phyloP scores from a whole-genome alignment of 2,329 filamentous ascomycete species.

The Colletotrichum tabaci region DNA sequence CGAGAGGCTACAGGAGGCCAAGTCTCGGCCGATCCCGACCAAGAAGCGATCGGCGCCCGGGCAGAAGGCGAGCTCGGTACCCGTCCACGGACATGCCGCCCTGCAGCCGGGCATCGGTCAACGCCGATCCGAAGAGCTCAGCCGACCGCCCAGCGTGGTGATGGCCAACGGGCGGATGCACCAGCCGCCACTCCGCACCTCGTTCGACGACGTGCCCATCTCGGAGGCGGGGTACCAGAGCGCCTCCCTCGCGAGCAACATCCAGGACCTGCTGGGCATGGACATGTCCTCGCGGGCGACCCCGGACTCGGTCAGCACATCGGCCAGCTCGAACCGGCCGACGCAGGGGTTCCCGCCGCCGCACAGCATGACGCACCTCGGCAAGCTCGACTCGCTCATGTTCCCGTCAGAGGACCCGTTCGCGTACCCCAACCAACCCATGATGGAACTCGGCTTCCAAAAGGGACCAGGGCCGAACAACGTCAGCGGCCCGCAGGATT shows the following conservation, averaged over 20 bases:
- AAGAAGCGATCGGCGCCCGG: constrained; percentile 72
- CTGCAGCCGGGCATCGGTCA: constrained; percentile 52
- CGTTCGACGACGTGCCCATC: constrained; percentile 53
- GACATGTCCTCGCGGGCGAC: constrained; percentile 61
- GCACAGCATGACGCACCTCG: constrained; percentile 64
- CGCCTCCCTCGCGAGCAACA: constrained; percentile 55
- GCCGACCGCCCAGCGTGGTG: constrained; percentile 49
- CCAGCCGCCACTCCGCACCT: constrained; percentile 46
- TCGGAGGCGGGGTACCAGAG: constrained; percentile 53
- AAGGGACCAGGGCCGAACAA: constrained; percentile 51
- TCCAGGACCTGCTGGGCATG: constrained; percentile 62
- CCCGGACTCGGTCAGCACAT: constrained; percentile 60
- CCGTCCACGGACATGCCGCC: constrained; percentile 49
- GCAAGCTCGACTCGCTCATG: constrained; percentile 84
- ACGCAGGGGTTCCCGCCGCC: constrained; percentile 47
- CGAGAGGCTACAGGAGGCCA: constrained; percentile 73
- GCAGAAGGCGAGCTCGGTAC: constrained; percentile 51
- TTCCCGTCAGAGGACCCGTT: constrained; percentile 85
- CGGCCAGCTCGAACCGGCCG: constrained; percentile 54
- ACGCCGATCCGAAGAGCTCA: constrained; percentile 53
- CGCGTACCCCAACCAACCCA: constrained; percentile 83
- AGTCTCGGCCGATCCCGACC: constrained; percentile 56
- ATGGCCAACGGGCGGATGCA: constrained; percentile 45
- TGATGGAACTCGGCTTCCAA: constrained; percentile 70
- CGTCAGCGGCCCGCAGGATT: constrained; percentile 53